A percentile compares a stretch with the other conserved stretches of the same genome.
Conservation (phyloP, 2,329 filamentous ascomycete genomes). For the Colletotrichum eremochloae region DNA sequence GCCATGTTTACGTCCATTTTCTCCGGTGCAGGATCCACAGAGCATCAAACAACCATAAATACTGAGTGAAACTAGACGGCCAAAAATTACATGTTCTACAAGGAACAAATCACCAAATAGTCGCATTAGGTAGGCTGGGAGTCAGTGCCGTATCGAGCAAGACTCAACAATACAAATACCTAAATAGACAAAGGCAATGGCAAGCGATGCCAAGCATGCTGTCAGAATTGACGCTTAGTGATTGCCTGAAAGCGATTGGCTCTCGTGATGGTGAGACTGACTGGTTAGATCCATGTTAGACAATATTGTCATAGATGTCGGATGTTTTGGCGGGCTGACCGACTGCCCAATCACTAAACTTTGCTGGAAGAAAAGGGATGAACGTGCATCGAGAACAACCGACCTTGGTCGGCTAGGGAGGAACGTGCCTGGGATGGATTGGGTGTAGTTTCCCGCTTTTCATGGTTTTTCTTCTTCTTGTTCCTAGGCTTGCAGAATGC, state of each 20-base stretch:
- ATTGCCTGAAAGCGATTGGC: conserved; percentile 24
- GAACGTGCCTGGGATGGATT: conserved; percentile 1
- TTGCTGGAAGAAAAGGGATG: conserved; percentile 20
- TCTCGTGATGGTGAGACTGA: conserved; percentile 11
- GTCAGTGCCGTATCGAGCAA: neutral
- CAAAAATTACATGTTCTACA: conserved; percentile 14
- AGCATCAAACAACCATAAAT: conserved; percentile 43
- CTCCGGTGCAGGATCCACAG: conserved; percentile 41
- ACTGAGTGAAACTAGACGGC: conserved; percentile 27
- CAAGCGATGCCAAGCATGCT: neutral
- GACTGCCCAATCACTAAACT: conserved; percentile 6
- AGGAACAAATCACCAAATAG: neutral
- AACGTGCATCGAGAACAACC: conserved; percentile 8
- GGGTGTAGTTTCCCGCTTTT: neutral
- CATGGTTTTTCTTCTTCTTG: neutral
- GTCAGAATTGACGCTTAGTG: conserved; percentile 7
- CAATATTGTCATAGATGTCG: conserved; percentile 16
- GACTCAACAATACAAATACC: neutral
- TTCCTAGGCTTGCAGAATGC: conserved; percentile 24
- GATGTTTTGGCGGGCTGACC: conserved; percentile 22
- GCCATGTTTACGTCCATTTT: conserved; percentile 31
- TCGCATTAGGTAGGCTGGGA: neutral
- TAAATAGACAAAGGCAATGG: neutral
- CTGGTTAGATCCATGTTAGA: conserved; percentile 26
- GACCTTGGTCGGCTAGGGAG: neutral